phyloP scores from a whole-genome alignment of 2,329 filamentous ascomycete species.

The Parastagonospora avenae region DNA sequence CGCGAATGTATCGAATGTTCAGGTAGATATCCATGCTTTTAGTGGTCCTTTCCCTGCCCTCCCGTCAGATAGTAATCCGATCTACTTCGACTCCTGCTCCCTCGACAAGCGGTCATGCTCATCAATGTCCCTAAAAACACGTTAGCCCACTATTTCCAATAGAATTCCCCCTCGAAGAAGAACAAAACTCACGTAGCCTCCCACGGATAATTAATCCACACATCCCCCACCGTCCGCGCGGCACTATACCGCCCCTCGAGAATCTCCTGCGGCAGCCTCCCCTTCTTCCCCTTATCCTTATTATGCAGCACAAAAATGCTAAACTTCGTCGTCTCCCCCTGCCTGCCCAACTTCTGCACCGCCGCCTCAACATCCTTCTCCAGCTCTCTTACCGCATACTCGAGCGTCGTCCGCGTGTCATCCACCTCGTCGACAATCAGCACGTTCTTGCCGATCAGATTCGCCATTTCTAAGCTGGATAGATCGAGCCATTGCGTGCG shows the following conservation, averaged over 20 bases:
- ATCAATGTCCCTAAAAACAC: constrained; percentile 71
- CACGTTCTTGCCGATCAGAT: constrained; percentile 87
- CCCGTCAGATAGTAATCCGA: not conserved
- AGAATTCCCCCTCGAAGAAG: not conserved
- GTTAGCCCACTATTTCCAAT: constrained; percentile 26
- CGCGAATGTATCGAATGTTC: not conserved
- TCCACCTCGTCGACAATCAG: constrained; percentile 96
- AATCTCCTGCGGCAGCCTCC: constrained; percentile 78
- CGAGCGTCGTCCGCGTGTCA: constrained; percentile 90
- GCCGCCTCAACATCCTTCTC: constrained; percentile 92
- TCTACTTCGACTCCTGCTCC: constrained; percentile 38
- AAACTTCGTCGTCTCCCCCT: constrained; percentile 80
- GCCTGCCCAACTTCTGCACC: constrained; percentile 71
- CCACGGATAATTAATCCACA: constrained; percentile 99
- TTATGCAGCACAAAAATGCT: constrained; percentile 97
- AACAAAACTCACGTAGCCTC: constrained; percentile 70
- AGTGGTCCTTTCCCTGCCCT: not conserved
- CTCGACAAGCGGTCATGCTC: constrained; percentile 79
- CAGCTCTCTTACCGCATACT: constrained; percentile 90
- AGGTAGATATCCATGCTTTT: constrained; percentile 2
- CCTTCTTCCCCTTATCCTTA: constrained; percentile 98
- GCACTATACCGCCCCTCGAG: constrained; percentile 79
- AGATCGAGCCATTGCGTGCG: constrained; percentile 98
- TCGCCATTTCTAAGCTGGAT: constrained; percentile 81
- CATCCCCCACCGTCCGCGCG: constrained; percentile 85